Base-by-base conservation (phyloP, 352 stramenopile genomes). In the Globisporangium recalcitrans region DNA sequence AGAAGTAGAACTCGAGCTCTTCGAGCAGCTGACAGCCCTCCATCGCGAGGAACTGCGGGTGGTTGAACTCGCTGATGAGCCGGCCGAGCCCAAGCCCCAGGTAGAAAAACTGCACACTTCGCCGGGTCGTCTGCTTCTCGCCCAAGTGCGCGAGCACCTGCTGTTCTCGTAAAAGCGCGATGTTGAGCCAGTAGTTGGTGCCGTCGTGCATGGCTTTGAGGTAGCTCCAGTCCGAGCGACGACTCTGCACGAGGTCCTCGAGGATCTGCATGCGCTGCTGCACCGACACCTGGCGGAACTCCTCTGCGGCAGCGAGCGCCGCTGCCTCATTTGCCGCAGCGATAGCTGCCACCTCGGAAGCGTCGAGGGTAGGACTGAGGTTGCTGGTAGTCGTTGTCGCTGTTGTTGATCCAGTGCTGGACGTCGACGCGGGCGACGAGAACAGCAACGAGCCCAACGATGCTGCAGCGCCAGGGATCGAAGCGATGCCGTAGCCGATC, bases 1-100 rank as follows among this genome's bases (percentile, higher is more conserved):
- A 78, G 31, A 94, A 92, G 64, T 87, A 90, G 60, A 91, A 94
- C 62, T 94, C 85, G 29, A 94, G 74, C 53, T 94, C 85, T 57
- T 94, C 85, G 24, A 94, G 71, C n/a, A 94, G 67, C 56, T 94
- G 82, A 22, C 82, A 91, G 49, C 78, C 83, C 51, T 91, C 80
- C 58, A 88, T 80, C 0, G 80, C 80, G 29, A 94, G 63, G 14
- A 81, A 68, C 64, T 91, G 68, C 9, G 81, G 59, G 55, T 88
- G 79, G 1, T 51, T 56, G 11, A 80, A 74, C 51, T 88, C 77
- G 19, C 73, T 75, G 24, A 92, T 73, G 24, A 94, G 64, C 40
- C 72, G 71, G 0, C 85, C 85, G 0, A 94, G 71, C 4, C 82
- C 82, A 26, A 92, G 76, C 0, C 85, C 85, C 27, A 94, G 66